Evolutionary conservation across 345 rosid genomes (phyloP).

Genomic region (Euphorbia tirucalli): DNA sequence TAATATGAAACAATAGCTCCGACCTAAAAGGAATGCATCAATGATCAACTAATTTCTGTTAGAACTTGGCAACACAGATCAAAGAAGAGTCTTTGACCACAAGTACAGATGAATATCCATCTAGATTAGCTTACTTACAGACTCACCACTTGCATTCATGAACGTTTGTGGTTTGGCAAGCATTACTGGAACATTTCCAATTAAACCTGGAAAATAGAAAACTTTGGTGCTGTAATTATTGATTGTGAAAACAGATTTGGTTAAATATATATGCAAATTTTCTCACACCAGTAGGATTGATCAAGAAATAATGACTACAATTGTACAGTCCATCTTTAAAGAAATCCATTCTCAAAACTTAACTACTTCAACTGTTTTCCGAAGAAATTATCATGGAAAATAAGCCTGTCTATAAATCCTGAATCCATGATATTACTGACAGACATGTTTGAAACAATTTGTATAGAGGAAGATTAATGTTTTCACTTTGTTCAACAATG

Average conservation of each 20-base stretch:
- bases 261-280: neutral
- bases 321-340: neutral
- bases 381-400: neutral
- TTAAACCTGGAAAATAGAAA: constrained; percentile 48
- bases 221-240: neutral
- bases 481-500: neutral
- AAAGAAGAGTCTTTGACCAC: constrained; percentile 9
- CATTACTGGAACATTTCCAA: constrained; percentile 79
- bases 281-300: neutral
- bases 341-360: neutral
- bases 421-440: neutral
- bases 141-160: constrained; percentile 92
- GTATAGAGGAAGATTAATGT: neutral
- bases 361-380: neutral
- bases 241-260: neutral
- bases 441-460: neutral
- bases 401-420: neutral
- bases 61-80: constrained; percentile 10
- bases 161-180: constrained; percentile 96
- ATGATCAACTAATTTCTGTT: constrained; percentile 18
- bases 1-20: constrained; percentile 78
- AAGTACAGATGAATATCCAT: constrained; percentile 21
- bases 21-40: constrained; percentile 50
- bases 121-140: constrained; percentile 67
- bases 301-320: neutral